phyloP scores from a whole-genome alignment of 805 yeast species.

The Starmerella kuoi region DNA sequence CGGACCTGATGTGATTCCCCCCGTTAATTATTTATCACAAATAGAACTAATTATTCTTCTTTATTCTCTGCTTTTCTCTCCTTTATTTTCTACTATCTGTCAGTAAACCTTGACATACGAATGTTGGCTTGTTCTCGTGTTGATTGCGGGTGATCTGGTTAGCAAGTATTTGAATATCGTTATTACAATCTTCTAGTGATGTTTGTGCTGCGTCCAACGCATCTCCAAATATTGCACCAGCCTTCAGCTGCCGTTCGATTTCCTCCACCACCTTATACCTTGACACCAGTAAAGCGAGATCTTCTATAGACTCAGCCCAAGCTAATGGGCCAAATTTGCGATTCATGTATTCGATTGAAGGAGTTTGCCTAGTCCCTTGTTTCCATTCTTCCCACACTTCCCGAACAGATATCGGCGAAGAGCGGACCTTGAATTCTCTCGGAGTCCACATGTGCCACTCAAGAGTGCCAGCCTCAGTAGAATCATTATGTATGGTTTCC shows the following conservation, averaged over 20 bases:
- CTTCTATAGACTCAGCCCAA: background rate
- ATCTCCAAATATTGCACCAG: slow-evolving; percentile 14
- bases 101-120: too few species aligned
- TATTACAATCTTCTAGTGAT: slow-evolving; percentile 1
- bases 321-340: slow-evolving; percentile 3
- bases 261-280: slow-evolving; percentile 9
- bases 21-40: too few species aligned
- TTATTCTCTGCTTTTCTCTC: too few species aligned
- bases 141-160: too few species aligned
- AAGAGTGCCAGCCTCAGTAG: too few species aligned
- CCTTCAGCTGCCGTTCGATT: slow-evolving; percentile 10
- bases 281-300: background rate
- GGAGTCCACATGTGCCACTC: too few species aligned
- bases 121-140: too few species aligned
- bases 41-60: too few species aligned
- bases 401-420: background rate
- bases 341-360: slow-evolving; percentile 9
- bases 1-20: background rate
- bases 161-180: slow-evolving; percentile 4
- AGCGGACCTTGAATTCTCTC: too few species aligned
- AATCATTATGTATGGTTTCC: too few species aligned
- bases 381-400: slow-evolving; percentile 10
- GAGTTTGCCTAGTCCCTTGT: slow-evolving; percentile 2
- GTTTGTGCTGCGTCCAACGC: slow-evolving; percentile 7
- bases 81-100: too few species aligned